Evolutionary conservation across 345 rosid species (phyloP).

Genomic region (Euclidium syriacum): DNA sequence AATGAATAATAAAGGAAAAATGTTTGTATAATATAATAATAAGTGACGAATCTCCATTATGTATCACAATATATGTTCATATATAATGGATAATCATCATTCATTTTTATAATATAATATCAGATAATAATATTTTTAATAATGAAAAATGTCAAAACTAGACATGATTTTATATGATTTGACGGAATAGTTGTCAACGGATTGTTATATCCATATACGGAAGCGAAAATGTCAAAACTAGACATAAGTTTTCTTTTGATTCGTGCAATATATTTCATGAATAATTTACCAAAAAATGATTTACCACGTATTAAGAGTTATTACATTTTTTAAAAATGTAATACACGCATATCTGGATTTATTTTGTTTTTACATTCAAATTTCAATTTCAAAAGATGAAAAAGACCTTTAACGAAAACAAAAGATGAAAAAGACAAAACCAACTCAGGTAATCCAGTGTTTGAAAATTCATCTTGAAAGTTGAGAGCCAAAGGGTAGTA

Average conservation of each 20-base stretch:
- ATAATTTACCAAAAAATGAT: neutral
- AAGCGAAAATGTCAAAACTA: neutral
- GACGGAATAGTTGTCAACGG: neutral
- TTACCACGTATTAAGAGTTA: no score
- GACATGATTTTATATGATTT: slow-evolving; percentile 4
- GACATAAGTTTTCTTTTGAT: neutral
- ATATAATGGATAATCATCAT: no score
- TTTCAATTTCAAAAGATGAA: neutral
- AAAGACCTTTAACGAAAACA: no score
- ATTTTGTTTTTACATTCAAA: neutral
- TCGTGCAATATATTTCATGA: neutral
- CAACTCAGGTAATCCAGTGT: no score
- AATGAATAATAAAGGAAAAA: no score
- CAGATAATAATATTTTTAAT: neutral
- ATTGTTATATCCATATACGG: neutral
- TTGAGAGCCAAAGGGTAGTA: no score
- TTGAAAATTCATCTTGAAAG: no score
- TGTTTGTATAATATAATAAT: no score
- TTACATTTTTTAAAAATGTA: neutral
- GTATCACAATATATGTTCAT: no score
- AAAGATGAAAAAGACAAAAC: no score
- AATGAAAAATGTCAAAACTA: neutral
- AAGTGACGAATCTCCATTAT: no score
- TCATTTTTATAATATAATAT: no score
- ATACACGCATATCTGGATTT: neutral